Evolutionary conservation across 495 filamentous ascomycete species (phyloP), one percentile per base, ranked within the genome.

Genomic region (Trichocladium uniseriatum): DNA sequence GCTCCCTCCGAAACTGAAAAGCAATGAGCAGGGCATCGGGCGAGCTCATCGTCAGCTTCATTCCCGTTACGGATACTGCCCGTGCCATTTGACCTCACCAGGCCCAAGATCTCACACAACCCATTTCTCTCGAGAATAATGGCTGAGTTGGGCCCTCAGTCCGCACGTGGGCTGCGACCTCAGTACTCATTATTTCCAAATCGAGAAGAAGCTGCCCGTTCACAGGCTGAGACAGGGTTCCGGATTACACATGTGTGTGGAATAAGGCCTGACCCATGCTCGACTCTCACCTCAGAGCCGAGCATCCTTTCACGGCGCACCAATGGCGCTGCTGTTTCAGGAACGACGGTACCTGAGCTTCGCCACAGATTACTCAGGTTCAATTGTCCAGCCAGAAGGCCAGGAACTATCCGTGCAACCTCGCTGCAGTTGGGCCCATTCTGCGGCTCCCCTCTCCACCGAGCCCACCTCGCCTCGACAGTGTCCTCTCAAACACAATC

Each of bases 301-400:
- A 29, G 18, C 36, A 46, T 53, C 54, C 49, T 48, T 41, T 48
- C 24, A 29, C 44, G 50, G 38, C 50, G 41, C 47, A 15, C 40
- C 45, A 50, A 39, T 28, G 50, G 54, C 54, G 27, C 35, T 40
- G 42, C 39, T 51, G 54, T 51, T 53, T 57, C 50, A 57, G 28
- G n/a, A 20, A 49, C 15, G 1, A 20, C 38, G 18, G 39, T 43
- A 40, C 21, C 28, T 29, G 27, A 14, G 19, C 44, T 51, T 32
- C 46, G 47, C 45, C 45, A 38, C 37, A 37, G 32, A 36, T 39
- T 39, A 43, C 32, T 51, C 43, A 20, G 36, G 29, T 45, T n/a
- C 35, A 15, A 44, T 46, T 50, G 20, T 40, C 35, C 28, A 31
- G 28, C 31, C 37, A 41, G 16, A 36, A n/a, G 14, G 3, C 34